Percentiles rank a stretch among this genome's conserved stretches.
Evolutionary conservation across 2,329 filamentous ascomycete genomes (phyloP).

Genomic region (Colletotrichum kahawae): DNA sequence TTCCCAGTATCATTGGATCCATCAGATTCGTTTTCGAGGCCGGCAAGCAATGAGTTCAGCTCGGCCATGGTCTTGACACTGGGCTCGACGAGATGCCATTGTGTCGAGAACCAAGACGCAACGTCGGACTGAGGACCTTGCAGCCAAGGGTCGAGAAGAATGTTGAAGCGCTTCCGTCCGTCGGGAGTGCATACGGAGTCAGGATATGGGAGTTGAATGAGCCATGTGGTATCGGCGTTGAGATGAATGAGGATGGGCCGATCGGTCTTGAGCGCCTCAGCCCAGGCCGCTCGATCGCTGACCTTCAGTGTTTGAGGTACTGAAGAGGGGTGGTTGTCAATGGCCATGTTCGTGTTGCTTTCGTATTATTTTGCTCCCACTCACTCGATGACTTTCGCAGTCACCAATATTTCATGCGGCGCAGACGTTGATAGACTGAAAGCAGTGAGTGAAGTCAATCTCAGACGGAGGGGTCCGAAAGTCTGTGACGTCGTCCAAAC

Average conservation of each 20-base stretch:
- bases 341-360: neutral
- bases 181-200: conserved; percentile 41
- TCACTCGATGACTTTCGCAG: neutral
- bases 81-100: conserved; percentile 64
- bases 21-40: conserved; percentile 45
- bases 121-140: conserved; percentile 67
- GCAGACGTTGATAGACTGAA: neutral
- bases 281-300: neutral
- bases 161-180: conserved; percentile 63
- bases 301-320: neutral
- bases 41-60: conserved; percentile 55
- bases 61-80: conserved; percentile 59
- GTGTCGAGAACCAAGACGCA: conserved; percentile 67
- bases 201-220: conserved; percentile 67
- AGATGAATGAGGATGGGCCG: conserved; percentile 63
- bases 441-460: neutral
- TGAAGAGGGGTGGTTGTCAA: neutral
- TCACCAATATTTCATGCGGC: neutral
- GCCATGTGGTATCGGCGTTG: conserved; percentile 71
- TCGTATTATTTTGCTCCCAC: neutral
- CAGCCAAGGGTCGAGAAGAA: conserved; percentile 71
- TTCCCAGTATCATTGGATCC: conserved; percentile 22
- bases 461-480: neutral
- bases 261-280: neutral
- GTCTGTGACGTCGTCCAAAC: conserved; percentile 4